Evolutionary conservation across 345 rosid genomes (phyloP).

Genomic region (Kandelia obovata): DNA sequence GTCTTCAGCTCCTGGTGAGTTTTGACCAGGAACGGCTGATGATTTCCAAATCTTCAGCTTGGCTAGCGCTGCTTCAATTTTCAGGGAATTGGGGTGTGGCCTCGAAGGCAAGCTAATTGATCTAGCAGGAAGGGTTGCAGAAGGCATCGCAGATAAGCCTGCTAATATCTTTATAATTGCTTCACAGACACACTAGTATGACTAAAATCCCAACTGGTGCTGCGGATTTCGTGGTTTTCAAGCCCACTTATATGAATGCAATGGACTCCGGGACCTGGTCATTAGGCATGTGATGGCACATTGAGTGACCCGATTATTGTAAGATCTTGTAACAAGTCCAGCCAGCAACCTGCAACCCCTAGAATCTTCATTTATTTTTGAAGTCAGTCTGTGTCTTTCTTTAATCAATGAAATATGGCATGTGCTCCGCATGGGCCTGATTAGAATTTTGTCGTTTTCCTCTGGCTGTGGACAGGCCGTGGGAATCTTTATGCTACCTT

Average conservation of each 20-base stretch:
- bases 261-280: background rate
- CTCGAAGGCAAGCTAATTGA: slow-evolving; percentile 53
- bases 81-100: slow-evolving; percentile 24
- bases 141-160: slow-evolving; percentile 2
- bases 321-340: slow-evolving; percentile 30
- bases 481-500: slow-evolving; percentile 8
- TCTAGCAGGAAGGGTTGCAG: slow-evolving; percentile 31
- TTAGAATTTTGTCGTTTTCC: slow-evolving; percentile 7
- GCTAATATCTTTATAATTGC: slow-evolving; percentile 7
- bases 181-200: slow-evolving; percentile 5
- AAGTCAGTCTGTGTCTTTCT: background rate
- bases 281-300: slow-evolving; percentile 34
- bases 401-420: slow-evolving; percentile 12
- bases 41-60: slow-evolving; percentile 20
- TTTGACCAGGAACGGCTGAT: slow-evolving; percentile 4
- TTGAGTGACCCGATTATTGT: slow-evolving; percentile 12
- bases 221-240: slow-evolving; percentile 6
- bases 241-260: slow-evolving; percentile 18
- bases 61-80: slow-evolving; percentile 23
- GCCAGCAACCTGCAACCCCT: slow-evolving; percentile 26
- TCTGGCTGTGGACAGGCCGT: slow-evolving; percentile 4
- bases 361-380: background rate
- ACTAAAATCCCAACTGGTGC: background rate
- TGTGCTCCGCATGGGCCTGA: slow-evolving; percentile 15
- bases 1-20: slow-evolving; percentile 9